A percentile compares a stretch with the other conserved stretches of the same genome.
phyloP scores from a whole-genome alignment of 2,329 filamentous ascomycete species.

The Neonectria coccinea region DNA sequence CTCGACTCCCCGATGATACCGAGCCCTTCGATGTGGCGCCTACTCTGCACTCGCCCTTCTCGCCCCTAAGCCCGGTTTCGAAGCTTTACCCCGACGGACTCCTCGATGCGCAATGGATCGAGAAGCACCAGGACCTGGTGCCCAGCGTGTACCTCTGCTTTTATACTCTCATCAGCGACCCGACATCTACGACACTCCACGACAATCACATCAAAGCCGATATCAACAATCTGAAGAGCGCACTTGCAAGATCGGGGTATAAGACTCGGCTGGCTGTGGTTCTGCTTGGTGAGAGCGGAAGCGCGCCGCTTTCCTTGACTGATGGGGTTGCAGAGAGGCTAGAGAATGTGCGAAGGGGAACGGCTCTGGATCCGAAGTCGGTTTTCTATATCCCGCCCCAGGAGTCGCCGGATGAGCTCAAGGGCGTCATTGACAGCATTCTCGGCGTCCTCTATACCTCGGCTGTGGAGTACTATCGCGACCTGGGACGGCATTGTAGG shows the following conservation, averaged over 20 bases:
- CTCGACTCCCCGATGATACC: constrained; percentile 63
- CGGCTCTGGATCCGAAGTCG: constrained; percentile 83
- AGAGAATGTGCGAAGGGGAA: constrained; percentile 81
- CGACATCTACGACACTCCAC: constrained; percentile 78
- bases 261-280: constrained; percentile 83
- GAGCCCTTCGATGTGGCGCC: constrained; percentile 60
- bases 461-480: constrained; percentile 90
- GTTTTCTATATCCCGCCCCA: constrained; percentile 87
- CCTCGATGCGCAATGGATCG: constrained; percentile 83
- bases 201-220: constrained; percentile 91
- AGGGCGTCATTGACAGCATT: constrained; percentile 78
- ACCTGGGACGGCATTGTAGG: constrained; percentile 90
- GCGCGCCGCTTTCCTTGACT: constrained; percentile 59
- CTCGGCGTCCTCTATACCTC: constrained; percentile 78
- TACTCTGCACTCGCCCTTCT: constrained; percentile 89
- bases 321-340: constrained; percentile 78
- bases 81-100: constrained; percentile 90
- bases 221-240: constrained; percentile 80
- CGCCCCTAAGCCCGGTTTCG: constrained; percentile 86
- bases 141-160: constrained; percentile 86
- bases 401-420: constrained; percentile 76
- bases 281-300: constrained; percentile 49
- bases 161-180: constrained; percentile 80
- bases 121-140: constrained; percentile 87
- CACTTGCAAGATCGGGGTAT: constrained; percentile 76